Evolutionary conservation across 2,329 filamentous ascomycete species (phyloP).

Genomic region (Lecanicillium sp.): DNA sequence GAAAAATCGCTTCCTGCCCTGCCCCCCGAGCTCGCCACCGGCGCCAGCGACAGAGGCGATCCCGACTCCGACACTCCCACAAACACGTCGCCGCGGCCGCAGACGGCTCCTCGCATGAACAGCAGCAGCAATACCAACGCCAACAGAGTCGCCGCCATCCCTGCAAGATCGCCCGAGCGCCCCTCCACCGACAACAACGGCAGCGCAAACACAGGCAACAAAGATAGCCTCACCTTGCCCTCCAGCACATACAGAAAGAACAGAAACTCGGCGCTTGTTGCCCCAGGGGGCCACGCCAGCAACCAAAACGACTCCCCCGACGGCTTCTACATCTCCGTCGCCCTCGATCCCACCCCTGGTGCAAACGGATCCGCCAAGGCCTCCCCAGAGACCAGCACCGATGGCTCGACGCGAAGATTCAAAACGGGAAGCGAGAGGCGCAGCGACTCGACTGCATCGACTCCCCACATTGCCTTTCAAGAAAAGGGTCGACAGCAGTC

Average conservation of each 20-base stretch:
- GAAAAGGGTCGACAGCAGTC: slow-evolving; percentile 63
- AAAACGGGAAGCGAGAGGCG: slow-evolving; percentile 41
- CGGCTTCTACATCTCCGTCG: slow-evolving; percentile 71
- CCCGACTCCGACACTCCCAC: slow-evolving; percentile 61
- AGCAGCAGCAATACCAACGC: slow-evolving; percentile 52
- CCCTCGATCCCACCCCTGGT: slow-evolving; percentile 62
- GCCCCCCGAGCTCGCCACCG: slow-evolving; percentile 66
- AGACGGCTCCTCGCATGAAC: slow-evolving; percentile 39
- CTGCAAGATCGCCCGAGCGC: slow-evolving; percentile 50
- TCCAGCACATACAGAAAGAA: slow-evolving; percentile 73
- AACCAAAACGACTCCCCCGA: slow-evolving; percentile 51
- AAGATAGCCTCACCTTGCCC: slow-evolving; percentile 62
- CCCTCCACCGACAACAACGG: slow-evolving; percentile 26
- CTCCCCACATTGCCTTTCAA: slow-evolving; percentile 88
- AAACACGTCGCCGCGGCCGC: slow-evolving; percentile 61
- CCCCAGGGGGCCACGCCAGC: slow-evolving; percentile 34
- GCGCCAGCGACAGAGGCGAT: slow-evolving; percentile 54
- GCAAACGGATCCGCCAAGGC: slow-evolving; percentile 50
- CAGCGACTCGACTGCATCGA: slow-evolving; percentile 48
- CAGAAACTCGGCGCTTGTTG: slow-evolving; percentile 62
- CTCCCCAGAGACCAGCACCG: slow-evolving; percentile 40
- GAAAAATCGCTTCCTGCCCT: slow-evolving; percentile 93
- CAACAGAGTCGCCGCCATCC: slow-evolving; percentile 48
- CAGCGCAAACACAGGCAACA: slow-evolving; percentile 25
- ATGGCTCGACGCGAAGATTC: slow-evolving; percentile 54